Evolutionary conservation across 164 flowering plant genomes (phyloP).

Genomic region (Dillenia turbinata): DNA sequence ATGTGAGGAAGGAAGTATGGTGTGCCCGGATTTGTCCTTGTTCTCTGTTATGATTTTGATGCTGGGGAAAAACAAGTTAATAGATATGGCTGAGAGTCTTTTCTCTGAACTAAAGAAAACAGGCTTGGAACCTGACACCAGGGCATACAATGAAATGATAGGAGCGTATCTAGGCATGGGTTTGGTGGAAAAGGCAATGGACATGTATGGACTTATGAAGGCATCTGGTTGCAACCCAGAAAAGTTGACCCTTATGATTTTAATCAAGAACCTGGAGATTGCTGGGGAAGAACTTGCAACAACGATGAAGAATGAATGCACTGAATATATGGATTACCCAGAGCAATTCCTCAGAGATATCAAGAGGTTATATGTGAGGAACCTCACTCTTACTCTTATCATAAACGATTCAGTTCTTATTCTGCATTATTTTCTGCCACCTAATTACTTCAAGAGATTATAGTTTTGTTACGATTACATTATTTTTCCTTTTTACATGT

Average conservation of each 20-base stretch:
- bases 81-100: constrained; percentile 53
- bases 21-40: constrained; percentile 52
- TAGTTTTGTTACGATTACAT: no score
- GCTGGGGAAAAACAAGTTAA: constrained; percentile 58
- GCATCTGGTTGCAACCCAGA: constrained; percentile 63
- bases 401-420: no score
- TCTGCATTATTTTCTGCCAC: no score
- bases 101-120: constrained; percentile 43
- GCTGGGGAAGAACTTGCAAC: constrained; percentile 62
- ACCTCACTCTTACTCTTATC: not conserved
- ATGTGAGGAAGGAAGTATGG: constrained; percentile 52
- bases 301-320: constrained; percentile 49
- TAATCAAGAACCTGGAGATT: constrained; percentile 68
- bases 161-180: constrained; percentile 60
- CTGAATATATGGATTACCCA: constrained; percentile 51
- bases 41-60: constrained; percentile 54
- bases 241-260: constrained; percentile 58
- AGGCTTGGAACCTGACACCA: constrained; percentile 61
- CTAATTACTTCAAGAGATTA: no score
- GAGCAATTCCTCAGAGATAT: constrained; percentile 54
- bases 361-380: constrained; percentile 38
- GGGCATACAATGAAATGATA: constrained; percentile 72
- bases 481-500: no score
- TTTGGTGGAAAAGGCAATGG: constrained; percentile 66
- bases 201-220: constrained; percentile 53